phyloP scores from a whole-genome alignment of 2,329 filamentous ascomycete genomes.

The Neofusicoccum umdonicola region DNA sequence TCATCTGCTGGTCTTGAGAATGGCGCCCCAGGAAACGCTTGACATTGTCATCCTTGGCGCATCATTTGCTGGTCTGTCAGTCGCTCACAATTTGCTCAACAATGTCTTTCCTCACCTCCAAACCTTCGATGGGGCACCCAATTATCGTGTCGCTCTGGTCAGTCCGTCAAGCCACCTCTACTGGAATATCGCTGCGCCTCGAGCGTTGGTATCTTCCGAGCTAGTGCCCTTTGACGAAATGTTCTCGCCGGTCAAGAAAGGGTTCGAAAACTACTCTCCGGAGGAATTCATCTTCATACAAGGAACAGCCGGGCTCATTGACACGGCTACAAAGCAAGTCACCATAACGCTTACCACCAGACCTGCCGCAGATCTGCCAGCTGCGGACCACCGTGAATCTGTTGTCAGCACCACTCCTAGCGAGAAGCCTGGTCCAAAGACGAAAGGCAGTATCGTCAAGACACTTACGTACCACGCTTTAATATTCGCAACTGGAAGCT shows the following conservation, averaged over 20 bases:
- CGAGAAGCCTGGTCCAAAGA: neutral
- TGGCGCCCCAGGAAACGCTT: conserved; percentile 22
- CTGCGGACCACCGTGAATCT: neutral
- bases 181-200: conserved; percentile 40
- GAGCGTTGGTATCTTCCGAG: conserved; percentile 35
- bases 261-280: conserved; percentile 33
- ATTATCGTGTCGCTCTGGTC: conserved; percentile 36
- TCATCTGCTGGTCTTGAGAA: neutral
- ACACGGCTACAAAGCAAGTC: conserved; percentile 27
- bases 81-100: conserved; percentile 37
- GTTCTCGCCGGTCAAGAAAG: conserved; percentile 35
- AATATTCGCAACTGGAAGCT: conserved; percentile 38
- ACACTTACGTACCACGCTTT: conserved; percentile 35
- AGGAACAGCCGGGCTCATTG: conserved; percentile 30
- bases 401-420: neutral
- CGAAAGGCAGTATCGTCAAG: conserved; percentile 18
- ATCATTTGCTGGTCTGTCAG: conserved; percentile 38
- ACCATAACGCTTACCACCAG: conserved; percentile 22
- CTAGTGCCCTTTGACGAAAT: conserved; percentile 32
- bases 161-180: conserved; percentile 36
- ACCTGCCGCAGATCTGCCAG: neutral
- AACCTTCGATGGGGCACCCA: conserved; percentile 23
- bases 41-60: conserved; percentile 40
- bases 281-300: conserved; percentile 38
- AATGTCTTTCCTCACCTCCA: conserved; percentile 30